Base-by-base conservation (phyloP, 2,329 filamentous ascomycete species). In the Huntiella bhutanensis region DNA sequence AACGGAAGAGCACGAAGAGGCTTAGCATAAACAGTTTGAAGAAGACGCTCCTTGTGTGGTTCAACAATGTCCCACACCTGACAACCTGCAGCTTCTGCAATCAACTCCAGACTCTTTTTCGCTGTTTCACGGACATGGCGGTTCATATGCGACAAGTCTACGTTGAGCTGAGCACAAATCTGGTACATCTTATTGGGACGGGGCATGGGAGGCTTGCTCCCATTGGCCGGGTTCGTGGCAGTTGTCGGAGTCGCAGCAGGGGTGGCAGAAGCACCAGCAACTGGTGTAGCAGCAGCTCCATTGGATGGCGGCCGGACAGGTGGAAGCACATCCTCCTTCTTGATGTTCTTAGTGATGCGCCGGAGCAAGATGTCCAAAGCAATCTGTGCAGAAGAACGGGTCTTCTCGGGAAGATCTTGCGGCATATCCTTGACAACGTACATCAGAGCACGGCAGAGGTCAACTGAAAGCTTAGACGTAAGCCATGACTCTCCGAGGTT, bases 391-490 rank as follows among this genome's bases (percentile, higher is more conserved):
- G 84, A 77, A 33, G 79, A 70, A 33, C 91, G 73, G 2, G 91
- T 95, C 57, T 81, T 87, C 48, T 92, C 86, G 1, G 92, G 88
- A 1, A 98, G 70, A 59, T 98, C 91, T 47, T 83, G 75, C 0
- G 92, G 91, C 72, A 95, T 95, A 58, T 98, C 91, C 63, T 98
- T 98, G 65, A 98, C 85, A 52, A 98, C 87, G 61, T 93, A 95
- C 63, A 94, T 80, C 47, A 99, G 68, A n/a, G 87, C 84, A 44
- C 84, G 77, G 49, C 91, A 79, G 54, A 95, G 87, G 49, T 96
- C 86, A 45, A 81, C 74, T 5, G 48, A 44, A 57, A 95, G 86
- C 54, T 85, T 82, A 10, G 79, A 73, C 15, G 75, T 70, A 33
- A 98, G 69, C 85, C 91, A 99, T 1, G 67, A 59, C 55, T 92